Evolutionary conservation across 306 rosid species (phyloP).

Genomic region (Purshia tridentata): DNA sequence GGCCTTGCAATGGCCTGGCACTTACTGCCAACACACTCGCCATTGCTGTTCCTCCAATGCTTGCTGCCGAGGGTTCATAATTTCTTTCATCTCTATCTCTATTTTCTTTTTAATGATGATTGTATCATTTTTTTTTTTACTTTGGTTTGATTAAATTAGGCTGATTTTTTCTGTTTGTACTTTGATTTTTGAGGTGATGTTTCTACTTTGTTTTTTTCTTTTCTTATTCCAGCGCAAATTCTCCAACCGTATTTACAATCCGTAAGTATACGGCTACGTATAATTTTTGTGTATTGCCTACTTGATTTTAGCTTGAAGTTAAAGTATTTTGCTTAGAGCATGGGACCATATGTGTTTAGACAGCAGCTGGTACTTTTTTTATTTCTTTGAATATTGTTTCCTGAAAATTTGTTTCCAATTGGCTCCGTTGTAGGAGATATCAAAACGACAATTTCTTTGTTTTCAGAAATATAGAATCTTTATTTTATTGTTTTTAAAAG

Average conservation of each 20-base stretch:
- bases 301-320: neutral
- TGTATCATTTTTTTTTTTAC: neutral
- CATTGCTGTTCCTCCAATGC: slow-evolving; percentile 72
- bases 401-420: too few species aligned
- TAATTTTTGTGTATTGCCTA: neutral
- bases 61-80: slow-evolving; percentile 73
- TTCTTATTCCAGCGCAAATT: slow-evolving; percentile 53
- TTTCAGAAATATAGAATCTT: neutral
- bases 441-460: too few species aligned
- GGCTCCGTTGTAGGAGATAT: too few species aligned
- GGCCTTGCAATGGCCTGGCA: slow-evolving; percentile 90
- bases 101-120: neutral
- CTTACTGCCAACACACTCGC: slow-evolving; percentile 49
- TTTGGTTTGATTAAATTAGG: neutral
- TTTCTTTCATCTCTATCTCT: neutral
- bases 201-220: neutral
- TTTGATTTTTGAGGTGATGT: neutral
- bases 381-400: neutral
- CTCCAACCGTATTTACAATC: slow-evolving; percentile 74
- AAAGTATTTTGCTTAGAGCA: neutral
- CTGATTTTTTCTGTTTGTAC: neutral
- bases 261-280: slow-evolving; percentile 62
- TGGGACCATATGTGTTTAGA: neutral
- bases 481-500: neutral
- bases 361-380: neutral